A percentile compares a stretch with the other conserved stretches of the same genome.
phyloP scores from a whole-genome alignment of 176 grass and related monocot genomes.

The Calamus simplicifolius region DNA sequence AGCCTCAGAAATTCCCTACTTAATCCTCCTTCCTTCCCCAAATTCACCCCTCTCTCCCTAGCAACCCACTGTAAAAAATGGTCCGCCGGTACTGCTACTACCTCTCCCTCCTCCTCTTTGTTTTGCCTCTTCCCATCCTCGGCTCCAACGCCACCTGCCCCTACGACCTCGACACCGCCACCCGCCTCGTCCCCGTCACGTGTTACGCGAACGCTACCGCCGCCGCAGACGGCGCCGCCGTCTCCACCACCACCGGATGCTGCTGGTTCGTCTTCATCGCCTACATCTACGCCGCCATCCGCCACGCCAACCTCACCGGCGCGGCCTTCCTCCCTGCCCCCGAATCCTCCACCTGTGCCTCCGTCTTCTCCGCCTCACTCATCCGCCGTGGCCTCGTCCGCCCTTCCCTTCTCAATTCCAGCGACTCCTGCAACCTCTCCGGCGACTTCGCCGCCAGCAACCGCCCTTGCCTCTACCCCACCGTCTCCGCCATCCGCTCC shows the following conservation, averaged over 20 bases:
- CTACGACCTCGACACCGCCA: constrained; percentile 37
- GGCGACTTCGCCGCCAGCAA: constrained; percentile 1
- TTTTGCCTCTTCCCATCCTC: neutral
- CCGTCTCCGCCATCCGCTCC: constrained; percentile 15
- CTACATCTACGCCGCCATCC: constrained; percentile 38
- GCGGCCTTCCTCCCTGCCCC: constrained; percentile 31
- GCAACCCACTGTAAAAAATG: too few species aligned
- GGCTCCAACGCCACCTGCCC: constrained; percentile 23
- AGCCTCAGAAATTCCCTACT: too few species aligned
- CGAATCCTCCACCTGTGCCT: constrained; percentile 28
- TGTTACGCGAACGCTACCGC: constrained; percentile 53
- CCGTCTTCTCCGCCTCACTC: constrained; percentile 24
- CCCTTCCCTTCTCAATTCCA: constrained; percentile 23
- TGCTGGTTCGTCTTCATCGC: constrained; percentile 62
- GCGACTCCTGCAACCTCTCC: constrained; percentile 40
- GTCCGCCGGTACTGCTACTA: neutral
- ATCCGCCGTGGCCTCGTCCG: constrained; percentile 28
- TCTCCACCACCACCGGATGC: constrained; percentile 32
- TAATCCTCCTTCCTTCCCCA: too few species aligned
- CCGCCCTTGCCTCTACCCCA: constrained; percentile 4
- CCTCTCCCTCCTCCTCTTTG: constrained; percentile 11
- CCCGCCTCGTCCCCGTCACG: constrained; percentile 32
- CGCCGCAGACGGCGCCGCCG: neutral
- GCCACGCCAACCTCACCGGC: constrained; percentile 37
- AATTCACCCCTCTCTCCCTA: neutral